Base-by-base conservation (phyloP, 2,329 filamentous ascomycete species). In the Fusarium cyanostomum region DNA sequence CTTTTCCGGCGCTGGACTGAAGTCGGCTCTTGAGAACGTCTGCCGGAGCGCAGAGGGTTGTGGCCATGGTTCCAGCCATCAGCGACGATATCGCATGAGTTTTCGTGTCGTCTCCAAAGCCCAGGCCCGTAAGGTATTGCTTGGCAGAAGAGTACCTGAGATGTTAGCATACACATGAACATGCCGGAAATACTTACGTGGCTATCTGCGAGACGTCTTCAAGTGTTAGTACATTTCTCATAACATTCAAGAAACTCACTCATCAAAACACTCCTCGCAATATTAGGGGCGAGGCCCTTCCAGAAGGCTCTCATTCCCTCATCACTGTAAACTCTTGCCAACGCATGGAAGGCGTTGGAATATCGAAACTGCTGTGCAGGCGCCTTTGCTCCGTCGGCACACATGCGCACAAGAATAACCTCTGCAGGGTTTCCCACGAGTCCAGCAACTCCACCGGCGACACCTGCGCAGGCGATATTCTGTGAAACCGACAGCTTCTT, bases 371-470 rank as follows among this genome's bases (percentile, higher is more conserved):
- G 72, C 45, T 81, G 71, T 1, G 62, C 60, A 0, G 67, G 62
- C 1, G 71, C 54, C 58, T 77, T 80, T 0, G 79, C 79, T 1
- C 78, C 79, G 64, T 81, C 79, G 12, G 79, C 77, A 56, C 79
- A 81, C 79, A 81, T 81, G 7, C 79, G 71, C 0, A 81, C 79
- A 6, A 81, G 73, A 1, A 80, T 72, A 0, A 79, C 75, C 59
- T 81, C 79, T 10, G 79, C 77, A 5, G 79, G 79, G 21, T 81
- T 81, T n/a, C 79, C 79, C 4, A 81, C 68, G n/a, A 80, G 34
- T 13, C 79, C 79, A 1, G 79, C 79, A 15, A 80, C 67, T 8
- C 79, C 78, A 11, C 79, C 79, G 0, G 79, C 76, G 1, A 77
- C 33, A 5, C 76, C 77, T 3, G 79, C 79, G 35, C 78, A 79